Percentiles rank a stretch among this genome's conserved stretches.
Evolutionary conservation across 768 basidiomycete genomes (phyloP).

Genomic region (Candolleomyces eurysporus): DNA sequence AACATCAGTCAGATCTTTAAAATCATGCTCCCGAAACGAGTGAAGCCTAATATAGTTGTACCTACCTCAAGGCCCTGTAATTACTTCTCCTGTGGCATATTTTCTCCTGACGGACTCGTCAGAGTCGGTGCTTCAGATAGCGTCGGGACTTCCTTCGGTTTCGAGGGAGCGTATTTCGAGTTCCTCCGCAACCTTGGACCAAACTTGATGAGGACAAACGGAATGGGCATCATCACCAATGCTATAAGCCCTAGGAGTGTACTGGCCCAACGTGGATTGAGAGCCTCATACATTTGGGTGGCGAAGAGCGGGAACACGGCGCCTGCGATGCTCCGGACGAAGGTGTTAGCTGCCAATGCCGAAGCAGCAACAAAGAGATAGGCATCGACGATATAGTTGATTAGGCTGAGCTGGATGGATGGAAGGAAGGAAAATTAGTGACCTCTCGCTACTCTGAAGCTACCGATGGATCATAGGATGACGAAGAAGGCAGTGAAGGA

Average conservation of each 20-base stretch:
- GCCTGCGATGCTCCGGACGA: constrained; percentile 52
- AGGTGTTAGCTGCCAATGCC: constrained; percentile 51
- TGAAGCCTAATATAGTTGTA: no score
- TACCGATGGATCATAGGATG: background rate
- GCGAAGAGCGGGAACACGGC: constrained; percentile 56
- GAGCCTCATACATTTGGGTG: constrained; percentile 46
- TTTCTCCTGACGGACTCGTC: no score
- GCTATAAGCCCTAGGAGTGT: constrained; percentile 54
- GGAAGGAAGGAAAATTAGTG: background rate
- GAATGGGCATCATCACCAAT: constrained; percentile 49
- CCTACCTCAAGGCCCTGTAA: no score
- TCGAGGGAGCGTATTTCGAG: constrained; percentile 39
- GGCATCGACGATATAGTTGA: constrained; percentile 63
- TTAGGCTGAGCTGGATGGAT: constrained; percentile 39
- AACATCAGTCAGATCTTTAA: no score
- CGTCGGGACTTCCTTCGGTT: background rate
- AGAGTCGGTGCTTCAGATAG: no score
- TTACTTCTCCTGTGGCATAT: no score
- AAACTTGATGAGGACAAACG: constrained; percentile 42
- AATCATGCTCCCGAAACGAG: no score
- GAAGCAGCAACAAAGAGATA: constrained; percentile 55
- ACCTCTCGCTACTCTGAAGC: background rate
- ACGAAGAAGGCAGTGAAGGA: constrained; percentile 9
- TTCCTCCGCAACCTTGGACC: constrained; percentile 40
- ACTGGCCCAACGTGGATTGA: constrained; percentile 58